phyloP scores from a whole-genome alignment of 371 early-diverging fungal species.

The Mortierella sp. region DNA sequence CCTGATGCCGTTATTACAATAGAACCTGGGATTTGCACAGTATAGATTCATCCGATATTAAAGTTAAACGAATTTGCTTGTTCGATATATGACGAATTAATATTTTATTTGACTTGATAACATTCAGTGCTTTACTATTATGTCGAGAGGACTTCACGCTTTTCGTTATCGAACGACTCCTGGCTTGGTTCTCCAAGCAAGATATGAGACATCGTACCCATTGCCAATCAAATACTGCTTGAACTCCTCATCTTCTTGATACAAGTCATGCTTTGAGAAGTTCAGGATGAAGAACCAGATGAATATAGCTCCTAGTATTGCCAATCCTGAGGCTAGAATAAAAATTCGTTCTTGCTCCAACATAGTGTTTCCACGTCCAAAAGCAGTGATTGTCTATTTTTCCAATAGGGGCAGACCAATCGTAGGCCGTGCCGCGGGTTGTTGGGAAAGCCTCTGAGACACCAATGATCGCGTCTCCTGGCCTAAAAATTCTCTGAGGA shows the following conservation, averaged over 20 bases:
- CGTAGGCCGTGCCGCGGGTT: conserved; percentile 73
- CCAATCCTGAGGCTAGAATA: conserved; percentile 64
- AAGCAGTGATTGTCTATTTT: conserved; percentile 60
- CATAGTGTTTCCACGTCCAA: conserved; percentile 54
- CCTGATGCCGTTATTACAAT: conserved; percentile 46
- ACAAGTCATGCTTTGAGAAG: conserved; percentile 61
- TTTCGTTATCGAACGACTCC: background rate
- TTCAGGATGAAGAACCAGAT: conserved; percentile 60
- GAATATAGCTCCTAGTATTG: conserved; percentile 60
- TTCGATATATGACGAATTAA: too few species aligned
- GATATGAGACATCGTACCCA: conserved; percentile 64
- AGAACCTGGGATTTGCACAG: background rate
- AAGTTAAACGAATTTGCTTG: too few species aligned
- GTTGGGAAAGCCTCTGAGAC: conserved; percentile 72
- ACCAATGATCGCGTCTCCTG: conserved; percentile 68
- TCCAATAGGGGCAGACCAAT: conserved; percentile 70
- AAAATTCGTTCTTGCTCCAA: conserved; percentile 62
- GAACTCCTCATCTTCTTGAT: conserved; percentile 66
- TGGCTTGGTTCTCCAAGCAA: conserved; percentile 57
- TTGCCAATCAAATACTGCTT: conserved; percentile 61
- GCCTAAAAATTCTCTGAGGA: conserved; percentile 73
- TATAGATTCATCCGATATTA: too few species aligned
- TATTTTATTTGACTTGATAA: too few species aligned
- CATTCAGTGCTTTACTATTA: too few species aligned
- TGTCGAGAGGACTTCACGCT: too few species aligned